Percentiles rank a stretch among this genome's conserved stretches.
Conservation (phyloP, 179 eudicot species). For the Carnegiea gigantea region DNA sequence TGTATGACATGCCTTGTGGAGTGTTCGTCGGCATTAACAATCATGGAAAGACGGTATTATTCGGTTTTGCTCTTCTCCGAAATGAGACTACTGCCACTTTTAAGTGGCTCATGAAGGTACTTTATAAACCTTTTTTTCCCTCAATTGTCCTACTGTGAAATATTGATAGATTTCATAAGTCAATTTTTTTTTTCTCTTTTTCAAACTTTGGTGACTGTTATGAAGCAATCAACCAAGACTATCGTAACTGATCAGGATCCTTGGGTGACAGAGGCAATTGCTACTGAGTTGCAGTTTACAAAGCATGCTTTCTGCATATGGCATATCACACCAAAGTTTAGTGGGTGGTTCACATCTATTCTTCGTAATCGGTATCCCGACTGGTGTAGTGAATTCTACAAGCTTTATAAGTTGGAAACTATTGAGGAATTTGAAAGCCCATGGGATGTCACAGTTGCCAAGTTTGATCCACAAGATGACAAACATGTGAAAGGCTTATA, state of each 20-base stretch:
- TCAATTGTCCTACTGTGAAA: no score
- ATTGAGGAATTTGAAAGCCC: background rate
- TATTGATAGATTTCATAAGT: no score
- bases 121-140: no score
- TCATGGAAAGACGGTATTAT: no score
- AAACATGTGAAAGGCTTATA: background rate
- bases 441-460: background rate
- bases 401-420: background rate
- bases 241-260: slow-evolving; percentile 2
- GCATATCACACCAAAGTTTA: background rate
- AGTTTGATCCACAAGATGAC: background rate
- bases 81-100: no score
- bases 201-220: no score
- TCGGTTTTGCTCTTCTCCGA: no score
- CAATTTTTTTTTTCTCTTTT: no score
- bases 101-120: no score
- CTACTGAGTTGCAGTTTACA: background rate
- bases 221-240: no score
- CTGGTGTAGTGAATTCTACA: background rate
- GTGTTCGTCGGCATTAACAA: no score
- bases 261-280: background rate
- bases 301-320: background rate
- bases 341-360: background rate
- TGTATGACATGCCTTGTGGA: no score
- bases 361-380: background rate